Percentiles rank a stretch among this genome's conserved stretches.
Conservation (phyloP, 179 eudicot species). For the Sideroxylon spinosum region DNA sequence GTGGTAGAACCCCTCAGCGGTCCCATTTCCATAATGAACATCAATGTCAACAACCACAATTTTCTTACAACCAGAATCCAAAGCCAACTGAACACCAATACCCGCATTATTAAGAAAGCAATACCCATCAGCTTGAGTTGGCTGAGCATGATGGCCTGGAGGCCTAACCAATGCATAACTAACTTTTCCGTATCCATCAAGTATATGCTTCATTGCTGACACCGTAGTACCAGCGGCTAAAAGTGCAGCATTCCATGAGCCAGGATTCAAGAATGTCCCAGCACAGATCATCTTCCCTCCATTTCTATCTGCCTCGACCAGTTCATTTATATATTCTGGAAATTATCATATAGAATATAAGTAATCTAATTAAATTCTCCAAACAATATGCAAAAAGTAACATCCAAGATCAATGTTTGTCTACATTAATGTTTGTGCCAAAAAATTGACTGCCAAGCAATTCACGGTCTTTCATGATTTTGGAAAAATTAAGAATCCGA, state of each 20-base stretch:
- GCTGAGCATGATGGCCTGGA: slow-evolving; percentile 98
- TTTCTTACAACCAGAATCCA: slow-evolving; percentile 44
- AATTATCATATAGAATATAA: slow-evolving; percentile 15
- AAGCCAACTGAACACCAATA: slow-evolving; percentile 63
- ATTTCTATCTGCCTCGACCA: slow-evolving; percentile 56
- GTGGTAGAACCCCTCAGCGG: slow-evolving; percentile 77
- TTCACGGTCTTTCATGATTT: no score
- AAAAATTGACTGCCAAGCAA: no score
- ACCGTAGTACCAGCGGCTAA: slow-evolving; percentile 88
- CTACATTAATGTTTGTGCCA: no score
- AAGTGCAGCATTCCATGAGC: slow-evolving; percentile 85
- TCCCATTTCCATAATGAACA: slow-evolving; percentile 95
- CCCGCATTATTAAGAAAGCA: slow-evolving; percentile 91
- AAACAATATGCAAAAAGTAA: background rate
- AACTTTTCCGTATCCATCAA: slow-evolving; percentile 55
- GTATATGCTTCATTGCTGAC: slow-evolving; percentile 69
- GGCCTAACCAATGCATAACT: slow-evolving; percentile 84
- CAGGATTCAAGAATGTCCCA: slow-evolving; percentile 82
- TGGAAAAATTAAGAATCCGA: no score
- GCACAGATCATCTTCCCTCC: slow-evolving; percentile 55
- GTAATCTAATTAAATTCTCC: slow-evolving; percentile 2
- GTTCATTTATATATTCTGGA: slow-evolving; percentile 66
- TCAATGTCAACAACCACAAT: slow-evolving; percentile 87
- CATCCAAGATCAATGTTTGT: background rate
- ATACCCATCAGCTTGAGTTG: slow-evolving; percentile 87